Conservation (phyloP, 1,139 yeast species). For the Diutina neorugosa region DNA sequence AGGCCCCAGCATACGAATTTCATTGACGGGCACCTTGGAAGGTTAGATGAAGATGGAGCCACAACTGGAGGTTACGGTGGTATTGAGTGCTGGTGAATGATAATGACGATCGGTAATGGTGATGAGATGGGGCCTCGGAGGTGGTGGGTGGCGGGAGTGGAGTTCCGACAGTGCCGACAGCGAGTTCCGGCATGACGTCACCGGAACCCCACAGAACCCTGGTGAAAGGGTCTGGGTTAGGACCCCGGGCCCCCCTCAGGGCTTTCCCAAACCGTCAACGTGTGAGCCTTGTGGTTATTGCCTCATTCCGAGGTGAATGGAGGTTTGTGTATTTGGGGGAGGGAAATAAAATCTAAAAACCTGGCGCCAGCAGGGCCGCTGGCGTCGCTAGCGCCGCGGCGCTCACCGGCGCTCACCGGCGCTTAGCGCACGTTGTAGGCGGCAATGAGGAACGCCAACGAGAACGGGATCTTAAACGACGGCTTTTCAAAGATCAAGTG, state of each 20-base stretch:
- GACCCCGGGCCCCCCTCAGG: not conserved
- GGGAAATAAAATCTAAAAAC: no score
- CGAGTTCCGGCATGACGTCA: not conserved
- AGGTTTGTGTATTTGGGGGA: not conserved
- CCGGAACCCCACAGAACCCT: not conserved
- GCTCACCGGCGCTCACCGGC: not conserved
- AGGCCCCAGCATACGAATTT: not conserved
- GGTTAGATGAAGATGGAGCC: no score
- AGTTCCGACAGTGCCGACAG: not conserved
- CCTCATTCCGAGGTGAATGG: not conserved
- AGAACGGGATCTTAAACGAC: slow-evolving; percentile 52
- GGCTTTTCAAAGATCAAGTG: slow-evolving; percentile 48
- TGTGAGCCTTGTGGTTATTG: not conserved
- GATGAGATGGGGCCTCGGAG: not conserved
- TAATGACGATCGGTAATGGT: not conserved
- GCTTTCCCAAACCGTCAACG: not conserved
- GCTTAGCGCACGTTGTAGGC: slow-evolving; percentile 35
- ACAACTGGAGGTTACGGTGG: not conserved
- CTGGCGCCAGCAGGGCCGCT: no score
- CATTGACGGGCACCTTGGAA: no score
- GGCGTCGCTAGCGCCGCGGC: no score
- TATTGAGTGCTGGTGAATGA: no score
- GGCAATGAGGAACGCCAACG: slow-evolving; percentile 47
- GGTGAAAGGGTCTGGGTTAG: no score
- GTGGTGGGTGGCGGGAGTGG: not conserved